Conservation (phyloP, 2,329 filamentous ascomycete genomes). For the Chrysoporthe puriensis region DNA sequence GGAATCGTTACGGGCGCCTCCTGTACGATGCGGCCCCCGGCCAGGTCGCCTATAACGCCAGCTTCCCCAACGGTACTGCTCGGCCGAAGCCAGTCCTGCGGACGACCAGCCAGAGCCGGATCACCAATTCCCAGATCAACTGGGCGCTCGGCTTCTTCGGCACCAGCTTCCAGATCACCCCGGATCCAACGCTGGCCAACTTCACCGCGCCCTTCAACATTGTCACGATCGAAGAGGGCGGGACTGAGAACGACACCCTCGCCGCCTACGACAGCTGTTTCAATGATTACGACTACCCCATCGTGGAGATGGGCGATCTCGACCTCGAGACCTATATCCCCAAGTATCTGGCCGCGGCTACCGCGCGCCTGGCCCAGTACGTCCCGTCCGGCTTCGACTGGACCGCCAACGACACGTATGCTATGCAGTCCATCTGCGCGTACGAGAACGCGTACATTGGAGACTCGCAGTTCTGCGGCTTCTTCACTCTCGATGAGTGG, state of each 20-base stretch:
- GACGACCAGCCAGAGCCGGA: conserved; percentile 58
- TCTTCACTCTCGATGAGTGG: conserved; percentile 61
- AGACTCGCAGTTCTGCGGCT: conserved; percentile 53
- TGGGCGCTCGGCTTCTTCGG: conserved; percentile 59
- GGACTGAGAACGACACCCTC: conserved; percentile 55
- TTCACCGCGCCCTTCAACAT: conserved; percentile 49
- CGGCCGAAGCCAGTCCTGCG: conserved; percentile 54
- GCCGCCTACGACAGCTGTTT: conserved; percentile 55
- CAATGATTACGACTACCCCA: conserved; percentile 42
- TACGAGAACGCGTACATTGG: conserved; percentile 57
- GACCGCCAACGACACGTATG: conserved; percentile 53
- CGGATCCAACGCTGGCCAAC: conserved; percentile 43
- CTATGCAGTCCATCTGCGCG: conserved; percentile 56
- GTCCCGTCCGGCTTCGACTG: conserved; percentile 52
- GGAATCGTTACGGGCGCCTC: conserved; percentile 57
- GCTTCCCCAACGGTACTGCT: conserved; percentile 49
- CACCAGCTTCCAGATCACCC: conserved; percentile 44
- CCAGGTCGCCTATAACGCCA: conserved; percentile 52
- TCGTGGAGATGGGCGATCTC: conserved; percentile 43
- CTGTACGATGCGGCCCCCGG: conserved; percentile 53
- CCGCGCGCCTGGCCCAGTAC: conserved; percentile 49
- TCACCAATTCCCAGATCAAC: conserved; percentile 57
- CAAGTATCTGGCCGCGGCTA: conserved; percentile 41
- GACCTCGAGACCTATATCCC: conserved; percentile 45
- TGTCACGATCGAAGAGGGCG: conserved; percentile 54